phyloP scores from a whole-genome alignment of 352 stramenopile genomes.

The Halophytophthora polymorphica region DNA sequence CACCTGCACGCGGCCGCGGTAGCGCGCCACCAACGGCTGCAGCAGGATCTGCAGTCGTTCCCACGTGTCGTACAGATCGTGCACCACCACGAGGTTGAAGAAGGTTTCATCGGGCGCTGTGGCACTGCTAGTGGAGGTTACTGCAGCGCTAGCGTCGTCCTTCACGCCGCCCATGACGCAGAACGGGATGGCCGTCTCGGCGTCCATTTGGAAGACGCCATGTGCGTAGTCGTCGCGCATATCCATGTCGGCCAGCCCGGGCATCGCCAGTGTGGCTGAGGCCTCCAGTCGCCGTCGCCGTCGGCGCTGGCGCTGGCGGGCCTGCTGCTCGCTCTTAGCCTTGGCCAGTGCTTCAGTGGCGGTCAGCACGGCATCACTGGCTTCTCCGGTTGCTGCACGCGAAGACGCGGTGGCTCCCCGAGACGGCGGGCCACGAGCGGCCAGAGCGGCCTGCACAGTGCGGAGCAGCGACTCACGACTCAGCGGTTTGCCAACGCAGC shows the following conservation, averaged over 20 bases:
- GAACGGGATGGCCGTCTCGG: conserved; percentile 91
- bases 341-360: conserved; percentile 40
- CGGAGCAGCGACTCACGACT: conserved; percentile 54
- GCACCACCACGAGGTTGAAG: conserved; percentile 94
- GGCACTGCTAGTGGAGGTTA: not conserved
- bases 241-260: conserved; percentile 45
- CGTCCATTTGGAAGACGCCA: conserved; percentile 89
- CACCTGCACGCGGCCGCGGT: conserved; percentile 82
- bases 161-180: conserved; percentile 68
- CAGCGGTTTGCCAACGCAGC: conserved; percentile 87
- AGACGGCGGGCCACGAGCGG: not conserved
- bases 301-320: conserved; percentile 32
- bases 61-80: conserved; percentile 95
- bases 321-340: conserved; percentile 40
- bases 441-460: conserved; percentile 81
- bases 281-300: conserved; percentile 37
- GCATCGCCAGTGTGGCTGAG: conserved; percentile 39
- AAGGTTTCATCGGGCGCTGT: conserved; percentile 51
- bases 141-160: conserved; percentile 1
- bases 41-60: conserved; percentile 94
- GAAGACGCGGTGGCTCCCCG: conserved; percentile 1
- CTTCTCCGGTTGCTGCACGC: conserved; percentile 4
- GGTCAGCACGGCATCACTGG: conserved; percentile 18
- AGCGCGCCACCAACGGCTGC: conserved; percentile 82
- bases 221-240: conserved; percentile 44